Evolutionary conservation across 1,139 yeast species (phyloP), one percentile per base, ranked within the genome.

Genomic region (Diutina catenulata): DNA sequence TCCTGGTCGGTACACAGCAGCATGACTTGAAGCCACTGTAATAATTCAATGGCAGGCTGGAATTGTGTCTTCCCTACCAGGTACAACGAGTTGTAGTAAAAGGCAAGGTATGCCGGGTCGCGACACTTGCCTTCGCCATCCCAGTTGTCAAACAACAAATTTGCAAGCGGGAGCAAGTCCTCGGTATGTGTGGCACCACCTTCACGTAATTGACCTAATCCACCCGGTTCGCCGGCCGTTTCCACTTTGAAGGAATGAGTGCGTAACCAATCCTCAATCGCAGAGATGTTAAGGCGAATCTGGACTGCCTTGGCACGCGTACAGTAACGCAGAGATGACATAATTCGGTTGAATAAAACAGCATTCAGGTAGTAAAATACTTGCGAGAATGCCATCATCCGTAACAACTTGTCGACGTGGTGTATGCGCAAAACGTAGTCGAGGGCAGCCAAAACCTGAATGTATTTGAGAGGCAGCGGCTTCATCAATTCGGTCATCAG

Each of bases 21-120:
- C 58, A 87, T 74, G 38, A 91, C 81, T 54, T 91, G 97, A 38
- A 88, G 60, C 87, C 95, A 88, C 55, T 91, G 96, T 42, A 91
- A 60, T 25, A 91, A 57, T 53, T 88, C 93, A 40, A 81, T 74
- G 1, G 84, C 64, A 1, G 95, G 88, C 41, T 73, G 74, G 41
- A 87, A 64, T 45, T 83, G 87, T 22, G 61, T 59, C 38, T 74
- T 75, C 9, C 93, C 79, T 28, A 83, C 70, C 41, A 63, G 63
- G 49, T 62, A 76, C 38, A 78, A 60, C 1, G 80, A 60, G 42
- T 71, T 73, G 49, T 75, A 75, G 49, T 69, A 74, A 46, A 76
- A 77, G 18, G 51, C 43, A 28, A 65, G 49, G 38, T 50, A 48
- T 39, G 60, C 57, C 1, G 70, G 67, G 40, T 62, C 53, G 14